Percentiles rank a stretch among this genome's conserved stretches.
Evolutionary conservation across 2,329 filamentous ascomycete species (phyloP).

Genomic region (Arthrobotrys conoides): DNA sequence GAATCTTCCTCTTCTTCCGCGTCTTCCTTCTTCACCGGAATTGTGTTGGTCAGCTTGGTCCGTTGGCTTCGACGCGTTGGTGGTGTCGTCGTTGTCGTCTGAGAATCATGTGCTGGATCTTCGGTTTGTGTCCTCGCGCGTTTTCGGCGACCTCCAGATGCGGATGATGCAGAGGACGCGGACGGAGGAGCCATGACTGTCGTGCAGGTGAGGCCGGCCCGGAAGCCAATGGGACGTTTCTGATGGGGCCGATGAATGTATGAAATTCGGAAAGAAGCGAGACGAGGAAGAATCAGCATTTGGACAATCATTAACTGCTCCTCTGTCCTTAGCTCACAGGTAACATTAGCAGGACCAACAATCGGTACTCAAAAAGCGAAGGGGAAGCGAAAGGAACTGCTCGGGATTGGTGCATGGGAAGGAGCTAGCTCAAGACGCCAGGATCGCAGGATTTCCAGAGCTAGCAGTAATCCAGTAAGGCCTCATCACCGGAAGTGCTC

Average conservation of each 20-base stretch:
- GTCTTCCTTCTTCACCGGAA: constrained; percentile 36
- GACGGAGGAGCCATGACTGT: constrained; percentile 18
- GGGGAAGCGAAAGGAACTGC: constrained; percentile 19
- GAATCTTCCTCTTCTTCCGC: constrained; percentile 6
- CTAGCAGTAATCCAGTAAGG: constrained; percentile 47
- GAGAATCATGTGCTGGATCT: constrained; percentile 47
- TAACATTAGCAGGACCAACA: neutral
- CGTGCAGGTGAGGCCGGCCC: constrained; percentile 30
- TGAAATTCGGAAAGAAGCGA: constrained; percentile 55
- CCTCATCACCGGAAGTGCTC: constrained; percentile 54
- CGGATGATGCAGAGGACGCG: constrained; percentile 18
- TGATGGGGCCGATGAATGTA: constrained; percentile 47
- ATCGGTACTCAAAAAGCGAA: constrained; percentile 11
- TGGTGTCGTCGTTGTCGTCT: constrained; percentile 38
- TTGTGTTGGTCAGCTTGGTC: constrained; percentile 37
- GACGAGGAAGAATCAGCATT: constrained; percentile 26
- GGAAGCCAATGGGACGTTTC: constrained; percentile 43
- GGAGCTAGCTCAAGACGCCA: constrained; percentile 15
- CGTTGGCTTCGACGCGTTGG: constrained; percentile 58
- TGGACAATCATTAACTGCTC: neutral
- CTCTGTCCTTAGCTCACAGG: too few species aligned
- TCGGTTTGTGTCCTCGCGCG: constrained; percentile 48
- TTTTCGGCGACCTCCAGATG: constrained; percentile 45
- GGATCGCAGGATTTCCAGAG: constrained; percentile 31
- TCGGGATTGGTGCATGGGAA: constrained; percentile 25